Base-by-base conservation (phyloP, 2,329 filamentous ascomycete genomes). In the Penicillium frequentans region DNA sequence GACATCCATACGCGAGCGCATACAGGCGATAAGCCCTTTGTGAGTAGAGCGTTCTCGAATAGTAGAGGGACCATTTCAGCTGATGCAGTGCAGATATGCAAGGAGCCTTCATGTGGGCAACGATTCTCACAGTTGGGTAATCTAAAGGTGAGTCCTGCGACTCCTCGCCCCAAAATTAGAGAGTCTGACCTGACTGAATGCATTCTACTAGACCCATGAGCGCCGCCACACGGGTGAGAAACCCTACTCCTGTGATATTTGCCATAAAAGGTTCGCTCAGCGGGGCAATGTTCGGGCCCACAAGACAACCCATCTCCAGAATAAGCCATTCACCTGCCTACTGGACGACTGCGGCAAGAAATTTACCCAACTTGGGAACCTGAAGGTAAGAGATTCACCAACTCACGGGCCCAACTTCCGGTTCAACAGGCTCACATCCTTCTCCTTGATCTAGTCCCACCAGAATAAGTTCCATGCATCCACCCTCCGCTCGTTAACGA, bases 121-220 rank as follows among this genome's bases (percentile, higher is more conserved):
- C 83, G 85, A 11, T 98, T 98, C 73, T 95, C 91, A 14, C 93
- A 97, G 73, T 82, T 91, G 8, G 93, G 93, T 11, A 98, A 98
- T 70, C 81, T 97, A 48, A 95, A 93, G 80, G 90, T 91, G 76
- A 67, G 79, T 68, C 26, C 23, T 49, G 4, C 8, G 10, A 31
- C 39, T 27, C 27, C 24, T 45, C 35, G 8, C 3, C 23, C n/a
- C 6, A 8, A 29, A 10, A 31, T 8, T 21, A 29, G 9, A 19
- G 13, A 10, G 11, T 9, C 16, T 39, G 4, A 26, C 16, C 45
- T 29, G 47, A 49, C 39, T 27, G 10, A 16, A 16, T 23, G 5
- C 14, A 2, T 45, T 14, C 16, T 8, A 31, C 19, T 7, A 92
- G 86, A 96, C 91, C 10, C 93, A 97, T 73, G 87, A 93, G 72